phyloP scores from a whole-genome alignment of 352 stramenopile genomes.

The Hyaloperonospora arabidopsidis region DNA sequence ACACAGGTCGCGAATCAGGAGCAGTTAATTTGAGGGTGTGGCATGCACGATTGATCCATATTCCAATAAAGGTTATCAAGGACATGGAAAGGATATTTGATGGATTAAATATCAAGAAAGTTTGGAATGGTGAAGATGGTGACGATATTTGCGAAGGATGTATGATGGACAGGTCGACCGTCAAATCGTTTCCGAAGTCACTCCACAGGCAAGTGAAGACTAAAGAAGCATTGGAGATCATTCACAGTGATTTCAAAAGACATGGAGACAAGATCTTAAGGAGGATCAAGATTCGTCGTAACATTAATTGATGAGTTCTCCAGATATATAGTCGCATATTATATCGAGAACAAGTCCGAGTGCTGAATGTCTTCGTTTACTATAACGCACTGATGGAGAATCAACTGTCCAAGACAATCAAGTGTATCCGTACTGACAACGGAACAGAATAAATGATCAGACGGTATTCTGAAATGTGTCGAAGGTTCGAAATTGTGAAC shows the following conservation, averaged over 20 bases:
- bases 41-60: not conserved
- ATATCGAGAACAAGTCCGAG: conserved; percentile 21
- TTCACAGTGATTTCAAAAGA: conserved; percentile 3
- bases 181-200: not conserved
- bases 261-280: conserved; percentile 3
- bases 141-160: not conserved
- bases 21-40: not conserved
- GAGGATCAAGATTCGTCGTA: conserved; percentile 4
- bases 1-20: not conserved
- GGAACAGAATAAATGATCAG: no score
- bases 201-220: not conserved
- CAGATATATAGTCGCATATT: conserved; percentile 16
- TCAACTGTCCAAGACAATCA: no score
- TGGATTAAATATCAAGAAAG: not conserved
- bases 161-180: not conserved
- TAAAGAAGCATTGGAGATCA: not conserved
- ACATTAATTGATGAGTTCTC: conserved; percentile 27
- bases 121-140: not conserved
- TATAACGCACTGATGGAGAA: no score
- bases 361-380: no score
- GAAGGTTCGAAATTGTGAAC: no score
- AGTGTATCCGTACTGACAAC: no score
- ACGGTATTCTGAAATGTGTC: no score
- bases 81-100: not conserved
- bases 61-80: not conserved